A percentile compares a stretch with the other conserved stretches of the same genome.
phyloP scores from a whole-genome alignment of 176 grass and related monocot genomes.

The Oryza officinalis region DNA sequence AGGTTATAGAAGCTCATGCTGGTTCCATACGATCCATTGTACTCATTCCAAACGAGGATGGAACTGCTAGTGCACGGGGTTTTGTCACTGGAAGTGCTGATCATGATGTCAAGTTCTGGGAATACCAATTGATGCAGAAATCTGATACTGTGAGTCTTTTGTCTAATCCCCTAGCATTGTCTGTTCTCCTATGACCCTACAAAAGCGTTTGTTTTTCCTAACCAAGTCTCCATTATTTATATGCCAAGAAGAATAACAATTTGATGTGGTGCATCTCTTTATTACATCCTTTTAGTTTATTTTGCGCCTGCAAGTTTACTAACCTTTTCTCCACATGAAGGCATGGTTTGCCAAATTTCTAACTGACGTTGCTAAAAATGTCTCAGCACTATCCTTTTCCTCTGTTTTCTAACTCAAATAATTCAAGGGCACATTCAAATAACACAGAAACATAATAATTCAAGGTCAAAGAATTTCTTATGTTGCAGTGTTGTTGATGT shows the following conservation, averaged over 20 bases:
- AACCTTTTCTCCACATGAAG: background rate
- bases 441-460: background rate
- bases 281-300: background rate
- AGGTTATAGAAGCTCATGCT: constrained; percentile 86
- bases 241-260: background rate
- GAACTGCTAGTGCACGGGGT: constrained; percentile 55
- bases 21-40: constrained; percentile 80
- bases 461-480: background rate
- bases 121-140: constrained; percentile 73
- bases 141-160: constrained; percentile 62
- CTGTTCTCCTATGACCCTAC: background rate
- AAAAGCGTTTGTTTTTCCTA: background rate
- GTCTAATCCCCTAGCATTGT: background rate
- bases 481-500: background rate
- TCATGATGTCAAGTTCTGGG: constrained; percentile 97
- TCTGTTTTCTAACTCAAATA: background rate
- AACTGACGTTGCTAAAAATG: background rate
- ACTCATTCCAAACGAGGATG: constrained; percentile 71
- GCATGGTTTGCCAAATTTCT: background rate
- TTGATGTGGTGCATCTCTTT: background rate
- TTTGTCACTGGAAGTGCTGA: constrained; percentile 89
- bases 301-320: background rate
- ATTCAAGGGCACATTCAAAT: background rate
- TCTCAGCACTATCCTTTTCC: background rate
- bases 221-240: background rate